Conservation (phyloP, 306 rosid species). For the Quillaja saponaria region DNA sequence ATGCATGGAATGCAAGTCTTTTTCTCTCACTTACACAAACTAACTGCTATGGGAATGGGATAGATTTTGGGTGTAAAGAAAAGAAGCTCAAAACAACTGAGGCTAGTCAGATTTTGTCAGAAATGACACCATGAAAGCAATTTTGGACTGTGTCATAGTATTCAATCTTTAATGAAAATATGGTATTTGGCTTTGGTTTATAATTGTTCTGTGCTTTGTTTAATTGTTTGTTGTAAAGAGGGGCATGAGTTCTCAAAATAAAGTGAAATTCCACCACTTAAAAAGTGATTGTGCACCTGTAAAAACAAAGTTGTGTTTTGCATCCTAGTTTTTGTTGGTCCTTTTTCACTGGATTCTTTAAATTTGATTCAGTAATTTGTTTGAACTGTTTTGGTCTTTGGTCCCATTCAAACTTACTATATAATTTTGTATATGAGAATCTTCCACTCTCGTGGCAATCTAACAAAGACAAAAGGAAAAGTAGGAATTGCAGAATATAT, state of each 20-base stretch:
- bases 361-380: constrained; percentile 39
- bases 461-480: constrained; percentile 10
- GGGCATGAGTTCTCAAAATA: constrained; percentile 56
- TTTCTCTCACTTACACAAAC: constrained; percentile 33
- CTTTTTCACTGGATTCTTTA: constrained; percentile 60
- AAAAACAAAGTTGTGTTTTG: constrained; percentile 52
- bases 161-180: too few species aligned
- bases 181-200: constrained; percentile 46
- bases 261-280: constrained; percentile 61
- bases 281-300: constrained; percentile 59
- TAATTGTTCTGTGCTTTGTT: constrained; percentile 37
- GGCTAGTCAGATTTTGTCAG: too few species aligned
- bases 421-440: constrained; percentile 35
- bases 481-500: too few species aligned
- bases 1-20: constrained; percentile 45
- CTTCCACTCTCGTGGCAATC: constrained; percentile 32
- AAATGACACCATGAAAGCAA: too few species aligned
- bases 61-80: constrained; percentile 26
- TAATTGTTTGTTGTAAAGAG: constrained; percentile 36
- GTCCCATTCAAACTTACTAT: constrained; percentile 49
- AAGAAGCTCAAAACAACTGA: too few species aligned
- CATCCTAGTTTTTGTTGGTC: constrained; percentile 53
- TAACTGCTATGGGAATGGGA: constrained; percentile 39
- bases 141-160: too few species aligned
- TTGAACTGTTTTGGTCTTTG: constrained; percentile 56